Base-by-base conservation (phyloP, 75 land plant species). In the Cupressus sempervirens region DNA sequence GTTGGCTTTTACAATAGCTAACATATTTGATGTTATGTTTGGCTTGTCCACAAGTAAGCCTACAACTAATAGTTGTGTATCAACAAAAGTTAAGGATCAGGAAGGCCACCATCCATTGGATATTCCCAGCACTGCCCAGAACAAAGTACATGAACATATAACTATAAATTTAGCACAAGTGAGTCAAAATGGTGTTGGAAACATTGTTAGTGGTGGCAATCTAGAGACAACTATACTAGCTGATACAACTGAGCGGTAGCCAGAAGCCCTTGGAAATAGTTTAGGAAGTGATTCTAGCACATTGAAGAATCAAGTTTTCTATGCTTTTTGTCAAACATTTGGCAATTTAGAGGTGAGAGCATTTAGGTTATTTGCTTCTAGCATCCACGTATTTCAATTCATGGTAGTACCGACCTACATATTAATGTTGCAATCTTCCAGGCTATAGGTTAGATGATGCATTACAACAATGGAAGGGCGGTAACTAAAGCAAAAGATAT, bases 371-470 rank as follows among this genome's bases (percentile, higher is more conserved):
- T 68, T 58, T 32, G 32, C 40, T 75, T 50, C n/a, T 20, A 32
- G 67, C 81, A 20, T 18, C 0, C 26, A 18, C 30, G 80, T 38
- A 50, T 81, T 68, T 68, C 8, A 62, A 9, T 9, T 36, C 18
- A 35, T 12, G 45, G 32, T 18, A 23, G 32, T 83, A 7, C 18
- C 32, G n/a, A 26, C 14, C 15, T 58, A 76, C 79, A 32, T 52
- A 65, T 34, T 67, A 67, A 13, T 26, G 12, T 40, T 58, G n/a
- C 56, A 10, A 87, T 58, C n/a, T 86, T 83, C 29, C 86, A 96
- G 98, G 88, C 46, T 50, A 87, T 94, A 76, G 98, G 98, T 16
- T 70, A 85, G 84, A 91, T 96, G 93, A 53, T 94, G 54, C 92
- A 93, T 82, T 96, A 91, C 84, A 41, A 76, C 9, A 84, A 94